Percentiles rank a stretch among this genome's conserved stretches.
phyloP scores from a whole-genome alignment of 306 rosid species.

The Amphicarpaea edgeworthii region DNA sequence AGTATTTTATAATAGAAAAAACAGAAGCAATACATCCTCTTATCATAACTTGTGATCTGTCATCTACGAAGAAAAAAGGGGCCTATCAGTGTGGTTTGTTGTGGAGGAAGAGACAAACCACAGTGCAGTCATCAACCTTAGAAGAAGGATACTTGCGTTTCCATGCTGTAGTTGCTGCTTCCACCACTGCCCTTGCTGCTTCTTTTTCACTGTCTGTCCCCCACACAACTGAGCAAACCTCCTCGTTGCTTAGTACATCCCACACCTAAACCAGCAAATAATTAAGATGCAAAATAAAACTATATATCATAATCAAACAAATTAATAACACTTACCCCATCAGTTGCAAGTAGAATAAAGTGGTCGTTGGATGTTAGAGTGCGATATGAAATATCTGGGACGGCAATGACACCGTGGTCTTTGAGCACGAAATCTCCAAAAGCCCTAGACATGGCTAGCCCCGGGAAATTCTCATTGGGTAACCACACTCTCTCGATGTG shows the following conservation, averaged over 20 bases:
- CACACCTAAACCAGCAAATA: conserved; percentile 53
- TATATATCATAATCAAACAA: too few species aligned
- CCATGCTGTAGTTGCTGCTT: conserved; percentile 61
- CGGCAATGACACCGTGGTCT: conserved; percentile 67
- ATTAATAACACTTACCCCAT: conserved; percentile 56
- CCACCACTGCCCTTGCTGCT: conserved; percentile 61
- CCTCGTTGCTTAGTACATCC: conserved; percentile 66
- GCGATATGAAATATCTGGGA: conserved; percentile 58
- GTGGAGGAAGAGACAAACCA: conserved; percentile 57
- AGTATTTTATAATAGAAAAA: background rate
- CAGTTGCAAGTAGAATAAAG: conserved; percentile 66
- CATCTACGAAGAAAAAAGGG: background rate
- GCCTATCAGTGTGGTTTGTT: conserved; percentile 25
- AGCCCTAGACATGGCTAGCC: conserved; percentile 83
- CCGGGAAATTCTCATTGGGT: conserved; percentile 62
- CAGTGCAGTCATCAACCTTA: conserved; percentile 63
- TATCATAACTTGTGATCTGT: background rate
- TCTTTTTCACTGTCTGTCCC: conserved; percentile 49
- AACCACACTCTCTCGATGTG: conserved; percentile 73
- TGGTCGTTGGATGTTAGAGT: conserved; percentile 53
- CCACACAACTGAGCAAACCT: conserved; percentile 64
- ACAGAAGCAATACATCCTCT: background rate
- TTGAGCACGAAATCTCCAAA: conserved; percentile 72
- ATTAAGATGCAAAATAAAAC: too few species aligned
- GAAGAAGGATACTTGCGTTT: conserved; percentile 50